Evolutionary conservation across 305 asterid genomes (phyloP).

Genomic region (Vinca major): DNA sequence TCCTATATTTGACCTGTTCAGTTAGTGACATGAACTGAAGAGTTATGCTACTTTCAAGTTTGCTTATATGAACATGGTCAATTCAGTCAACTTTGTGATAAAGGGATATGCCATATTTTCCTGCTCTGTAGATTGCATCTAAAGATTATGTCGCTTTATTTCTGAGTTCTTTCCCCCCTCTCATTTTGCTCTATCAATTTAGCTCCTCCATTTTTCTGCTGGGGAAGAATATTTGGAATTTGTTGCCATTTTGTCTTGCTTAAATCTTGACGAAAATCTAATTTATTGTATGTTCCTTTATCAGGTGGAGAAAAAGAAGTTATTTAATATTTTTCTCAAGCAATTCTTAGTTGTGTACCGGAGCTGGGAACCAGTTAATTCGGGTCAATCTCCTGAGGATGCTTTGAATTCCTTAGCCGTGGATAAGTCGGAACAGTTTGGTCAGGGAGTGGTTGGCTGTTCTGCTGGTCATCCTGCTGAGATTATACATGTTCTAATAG

Average conservation of each 20-base stretch:
- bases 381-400: slow-evolving; percentile 44
- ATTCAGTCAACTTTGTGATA: not conserved
- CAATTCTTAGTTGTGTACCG: slow-evolving; percentile 60
- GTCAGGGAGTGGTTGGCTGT: slow-evolving; percentile 73
- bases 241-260: slow-evolving; percentile 4
- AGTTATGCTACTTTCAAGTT: slow-evolving; percentile 1
- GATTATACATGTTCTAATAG: slow-evolving; percentile 47
- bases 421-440: slow-evolving; percentile 33
- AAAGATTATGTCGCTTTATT: not conserved
- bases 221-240: not conserved
- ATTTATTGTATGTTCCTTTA: slow-evolving; percentile 13
- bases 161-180: not conserved
- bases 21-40: not conserved
- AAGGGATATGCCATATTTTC: not conserved
- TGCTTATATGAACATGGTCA: slow-evolving; percentile 1
- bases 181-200: not conserved
- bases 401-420: slow-evolving; percentile 22
- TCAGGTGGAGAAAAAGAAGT: slow-evolving; percentile 76
- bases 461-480: slow-evolving; percentile 84
- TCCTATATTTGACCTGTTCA: not conserved
- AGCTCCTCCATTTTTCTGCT: not conserved
- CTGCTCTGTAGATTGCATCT: not conserved
- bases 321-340: slow-evolving; percentile 62
- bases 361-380: slow-evolving; percentile 70
- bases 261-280: slow-evolving; percentile 7